phyloP scores from a whole-genome alignment of 768 basidiomycete species.

The Hypholoma sublateritium region DNA sequence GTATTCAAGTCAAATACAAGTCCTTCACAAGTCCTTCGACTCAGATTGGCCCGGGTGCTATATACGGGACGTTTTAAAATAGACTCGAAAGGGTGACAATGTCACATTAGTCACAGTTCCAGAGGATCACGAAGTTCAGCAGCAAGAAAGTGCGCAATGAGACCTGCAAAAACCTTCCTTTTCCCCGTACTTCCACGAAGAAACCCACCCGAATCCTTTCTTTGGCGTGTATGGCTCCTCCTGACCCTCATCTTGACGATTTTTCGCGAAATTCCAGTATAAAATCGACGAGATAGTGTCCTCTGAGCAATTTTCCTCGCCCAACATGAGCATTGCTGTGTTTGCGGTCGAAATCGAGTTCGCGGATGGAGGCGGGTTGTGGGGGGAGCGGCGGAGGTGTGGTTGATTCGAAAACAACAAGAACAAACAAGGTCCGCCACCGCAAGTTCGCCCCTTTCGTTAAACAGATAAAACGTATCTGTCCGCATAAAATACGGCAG shows the following conservation, averaged over 20 bases:
- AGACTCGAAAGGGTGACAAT: neutral
- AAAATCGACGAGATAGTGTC: neutral
- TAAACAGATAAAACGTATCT: neutral
- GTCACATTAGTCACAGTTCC: conserved; percentile 9
- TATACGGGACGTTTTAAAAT: too few relatives aligned
- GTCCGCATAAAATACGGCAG: neutral
- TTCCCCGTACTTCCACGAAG: conserved; percentile 18
- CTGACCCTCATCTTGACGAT: neutral
- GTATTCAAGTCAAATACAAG: too few relatives aligned
- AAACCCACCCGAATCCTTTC: conserved; percentile 2
- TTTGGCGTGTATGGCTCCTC: neutral
- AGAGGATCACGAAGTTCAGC: conserved; percentile 5
- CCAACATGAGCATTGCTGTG: neutral
- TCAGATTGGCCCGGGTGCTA: too few relatives aligned
- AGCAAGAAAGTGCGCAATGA: conserved; percentile 10
- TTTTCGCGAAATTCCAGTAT: conserved; percentile 4
- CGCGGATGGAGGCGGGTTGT: conserved; percentile 3
- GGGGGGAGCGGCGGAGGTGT: conserved; percentile 8
- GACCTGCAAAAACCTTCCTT: conserved; percentile 9
- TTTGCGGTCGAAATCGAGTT: conserved; percentile 1
- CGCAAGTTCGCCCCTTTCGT: neutral
- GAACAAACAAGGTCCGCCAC: neutral
- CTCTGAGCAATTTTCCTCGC: neutral
- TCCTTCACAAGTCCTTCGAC: too few relatives aligned
- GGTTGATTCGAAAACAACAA: neutral